Conservation (phyloP, 192 early-diverging fungal genomes). For the Phlyctochytrium planicorne region DNA sequence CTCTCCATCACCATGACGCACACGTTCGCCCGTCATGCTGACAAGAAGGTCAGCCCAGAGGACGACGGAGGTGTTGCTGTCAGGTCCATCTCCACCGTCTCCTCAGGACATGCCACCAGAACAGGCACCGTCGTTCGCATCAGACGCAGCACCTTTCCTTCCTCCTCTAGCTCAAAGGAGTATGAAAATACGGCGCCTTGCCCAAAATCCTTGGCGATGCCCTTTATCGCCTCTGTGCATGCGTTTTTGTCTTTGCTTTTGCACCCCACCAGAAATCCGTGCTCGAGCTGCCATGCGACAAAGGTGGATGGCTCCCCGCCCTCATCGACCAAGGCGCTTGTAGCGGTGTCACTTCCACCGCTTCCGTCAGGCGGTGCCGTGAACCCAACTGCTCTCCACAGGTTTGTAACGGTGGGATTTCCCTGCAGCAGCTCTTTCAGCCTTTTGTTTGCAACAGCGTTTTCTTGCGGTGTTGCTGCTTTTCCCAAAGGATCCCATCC, state of each 20-base stretch:
- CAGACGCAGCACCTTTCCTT: neutral
- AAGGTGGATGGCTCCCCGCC: neutral
- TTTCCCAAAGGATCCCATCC: neutral
- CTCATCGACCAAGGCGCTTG: too few species aligned
- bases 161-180: neutral
- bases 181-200: neutral
- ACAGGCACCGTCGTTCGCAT: neutral
- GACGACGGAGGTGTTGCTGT: too few species aligned
- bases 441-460: neutral
- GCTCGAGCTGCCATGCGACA: neutral
- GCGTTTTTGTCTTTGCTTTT: neutral
- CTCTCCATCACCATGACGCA: too few species aligned
- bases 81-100: neutral
- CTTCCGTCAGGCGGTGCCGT: neutral
- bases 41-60: too few species aligned
- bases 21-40: too few species aligned
- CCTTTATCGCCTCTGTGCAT: neutral
- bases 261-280: neutral
- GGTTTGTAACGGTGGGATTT: neutral
- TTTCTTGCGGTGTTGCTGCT: neutral
- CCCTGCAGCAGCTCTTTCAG: neutral
- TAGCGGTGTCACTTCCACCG: neutral
- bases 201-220: neutral
- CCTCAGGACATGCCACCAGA: neutral
- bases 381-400: neutral